phyloP scores from a whole-genome alignment of 805 yeast species.

The Metschnikowia lunata region DNA sequence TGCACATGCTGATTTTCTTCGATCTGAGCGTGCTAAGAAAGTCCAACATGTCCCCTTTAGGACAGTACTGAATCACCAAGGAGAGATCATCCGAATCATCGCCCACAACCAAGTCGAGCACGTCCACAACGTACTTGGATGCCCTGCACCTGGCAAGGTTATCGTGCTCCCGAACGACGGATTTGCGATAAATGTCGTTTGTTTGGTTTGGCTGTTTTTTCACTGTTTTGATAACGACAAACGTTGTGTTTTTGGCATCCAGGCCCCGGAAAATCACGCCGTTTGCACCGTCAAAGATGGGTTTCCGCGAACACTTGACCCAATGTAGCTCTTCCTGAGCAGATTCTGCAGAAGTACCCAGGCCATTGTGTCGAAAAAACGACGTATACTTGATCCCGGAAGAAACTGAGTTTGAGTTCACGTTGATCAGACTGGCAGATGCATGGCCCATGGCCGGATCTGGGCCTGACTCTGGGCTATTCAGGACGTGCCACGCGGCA shows the following conservation, averaged over 20 bases:
- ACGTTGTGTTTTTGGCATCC: slow-evolving; percentile 16
- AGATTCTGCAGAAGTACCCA: too few species aligned
- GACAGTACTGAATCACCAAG: slow-evolving; percentile 40
- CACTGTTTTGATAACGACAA: slow-evolving; percentile 30
- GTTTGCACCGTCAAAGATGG: slow-evolving; percentile 41
- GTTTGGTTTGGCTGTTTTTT: slow-evolving; percentile 18
- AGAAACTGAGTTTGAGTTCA: too few species aligned
- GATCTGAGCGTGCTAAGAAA: slow-evolving; percentile 38
- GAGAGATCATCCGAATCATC: slow-evolving; percentile 23
- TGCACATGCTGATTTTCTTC: slow-evolving; percentile 25
- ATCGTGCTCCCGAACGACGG: slow-evolving; percentile 30
- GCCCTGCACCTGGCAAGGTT: slow-evolving; percentile 24
- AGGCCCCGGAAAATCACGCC: slow-evolving; percentile 34
- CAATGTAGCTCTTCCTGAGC: slow-evolving; percentile 12
- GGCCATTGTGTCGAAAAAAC: too few species aligned
- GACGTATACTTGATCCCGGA: too few species aligned
- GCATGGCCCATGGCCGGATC: too few species aligned
- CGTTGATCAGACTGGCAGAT: too few species aligned
- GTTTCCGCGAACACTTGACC: slow-evolving; percentile 23
- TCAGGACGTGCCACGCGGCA: not conserved
- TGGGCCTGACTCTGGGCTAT: too few species aligned
- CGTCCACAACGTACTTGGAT: slow-evolving; percentile 27
- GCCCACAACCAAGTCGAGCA: slow-evolving; percentile 24
- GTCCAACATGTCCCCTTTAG: slow-evolving; percentile 46
- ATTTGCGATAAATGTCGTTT: slow-evolving; percentile 14